A percentile compares a stretch with the other conserved stretches of the same genome.
phyloP scores from a whole-genome alignment of 495 filamentous ascomycete species.

The Tuber brumale region DNA sequence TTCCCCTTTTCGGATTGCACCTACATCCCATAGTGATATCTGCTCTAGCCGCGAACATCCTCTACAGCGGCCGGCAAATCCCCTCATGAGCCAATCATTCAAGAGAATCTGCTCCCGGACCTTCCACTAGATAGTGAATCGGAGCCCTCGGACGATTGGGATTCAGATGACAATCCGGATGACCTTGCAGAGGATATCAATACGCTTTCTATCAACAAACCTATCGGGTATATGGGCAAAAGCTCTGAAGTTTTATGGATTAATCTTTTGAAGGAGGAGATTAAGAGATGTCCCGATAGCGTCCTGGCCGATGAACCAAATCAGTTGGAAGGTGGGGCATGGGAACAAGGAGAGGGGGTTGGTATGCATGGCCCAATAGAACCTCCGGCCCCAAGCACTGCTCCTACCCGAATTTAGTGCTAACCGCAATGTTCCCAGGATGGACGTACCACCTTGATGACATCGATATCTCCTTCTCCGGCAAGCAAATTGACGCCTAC shows the following conservation, averaged over 20 bases:
- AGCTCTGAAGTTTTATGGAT: constrained; percentile 20
- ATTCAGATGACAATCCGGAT: constrained; percentile 12
- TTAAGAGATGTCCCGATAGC: constrained; percentile 6
- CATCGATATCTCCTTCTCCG: constrained; percentile 14
- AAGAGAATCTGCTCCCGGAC: constrained; percentile 2
- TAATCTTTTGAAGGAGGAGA: constrained; percentile 5
- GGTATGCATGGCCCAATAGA: constrained; percentile 5
- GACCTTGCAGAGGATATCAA: constrained; percentile 19
- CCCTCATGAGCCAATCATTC: neutral
- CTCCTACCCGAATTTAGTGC: neutral
- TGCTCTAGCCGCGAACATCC: constrained; percentile 5
- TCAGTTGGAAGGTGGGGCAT: neutral
- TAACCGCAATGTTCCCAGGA: constrained; percentile 7
- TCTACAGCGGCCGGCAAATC: neutral
- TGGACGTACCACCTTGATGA: constrained; percentile 23
- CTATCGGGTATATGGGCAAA: constrained; percentile 20
- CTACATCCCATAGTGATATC: neutral
- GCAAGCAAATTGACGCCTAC: constrained; percentile 30
- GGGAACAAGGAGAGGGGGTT: neutral
- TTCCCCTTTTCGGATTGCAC: neutral
- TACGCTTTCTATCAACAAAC: constrained; percentile 22
- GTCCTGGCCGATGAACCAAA: neutral
- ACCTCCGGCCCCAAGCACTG: constrained; percentile 6
- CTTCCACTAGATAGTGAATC: constrained; percentile 15
- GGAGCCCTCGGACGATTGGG: constrained; percentile 9